Evolutionary conservation across 2,329 filamentous ascomycete genomes (phyloP).

Genomic region (Neonectria faginata): DNA sequence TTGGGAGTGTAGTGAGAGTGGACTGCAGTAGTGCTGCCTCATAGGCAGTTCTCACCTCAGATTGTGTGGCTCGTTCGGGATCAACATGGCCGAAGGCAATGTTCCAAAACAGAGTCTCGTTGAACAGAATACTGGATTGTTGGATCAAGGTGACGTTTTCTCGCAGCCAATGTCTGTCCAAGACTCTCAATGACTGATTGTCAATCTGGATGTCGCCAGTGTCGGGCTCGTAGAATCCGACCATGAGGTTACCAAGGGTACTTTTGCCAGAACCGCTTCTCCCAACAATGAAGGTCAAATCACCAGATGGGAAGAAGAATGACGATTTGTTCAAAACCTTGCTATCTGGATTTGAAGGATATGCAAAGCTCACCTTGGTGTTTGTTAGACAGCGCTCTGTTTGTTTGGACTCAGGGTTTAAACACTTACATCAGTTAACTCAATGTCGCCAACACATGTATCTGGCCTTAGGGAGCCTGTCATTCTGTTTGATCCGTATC

Average conservation of each 20-base stretch:
- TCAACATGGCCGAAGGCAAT: constrained; percentile 76
- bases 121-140: constrained; percentile 84
- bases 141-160: constrained; percentile 84
- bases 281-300: constrained; percentile 85
- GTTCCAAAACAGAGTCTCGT: constrained; percentile 82
- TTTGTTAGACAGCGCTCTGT: constrained; percentile 29
- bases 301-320: constrained; percentile 77
- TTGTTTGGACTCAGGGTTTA: neutral
- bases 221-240: constrained; percentile 78
- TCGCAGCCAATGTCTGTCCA: constrained; percentile 79
- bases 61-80: constrained; percentile 59
- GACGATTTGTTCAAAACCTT: constrained; percentile 70
- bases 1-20: constrained; percentile 73
- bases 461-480: constrained; percentile 46
- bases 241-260: constrained; percentile 83
- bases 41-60: constrained; percentile 71
- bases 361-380: constrained; percentile 80
- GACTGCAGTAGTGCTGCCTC: constrained; percentile 76
- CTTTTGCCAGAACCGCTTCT: constrained; percentile 93
- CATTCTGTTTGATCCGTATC: constrained; percentile 8
- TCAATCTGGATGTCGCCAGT: constrained; percentile 78
- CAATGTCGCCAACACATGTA: constrained; percentile 73
- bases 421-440: constrained; percentile 73
- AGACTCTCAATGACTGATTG: constrained; percentile 66
- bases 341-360: constrained; percentile 75